Conservation (phyloP, 768 basidiomycete species). For the Phaeotremella skinneri region DNA sequence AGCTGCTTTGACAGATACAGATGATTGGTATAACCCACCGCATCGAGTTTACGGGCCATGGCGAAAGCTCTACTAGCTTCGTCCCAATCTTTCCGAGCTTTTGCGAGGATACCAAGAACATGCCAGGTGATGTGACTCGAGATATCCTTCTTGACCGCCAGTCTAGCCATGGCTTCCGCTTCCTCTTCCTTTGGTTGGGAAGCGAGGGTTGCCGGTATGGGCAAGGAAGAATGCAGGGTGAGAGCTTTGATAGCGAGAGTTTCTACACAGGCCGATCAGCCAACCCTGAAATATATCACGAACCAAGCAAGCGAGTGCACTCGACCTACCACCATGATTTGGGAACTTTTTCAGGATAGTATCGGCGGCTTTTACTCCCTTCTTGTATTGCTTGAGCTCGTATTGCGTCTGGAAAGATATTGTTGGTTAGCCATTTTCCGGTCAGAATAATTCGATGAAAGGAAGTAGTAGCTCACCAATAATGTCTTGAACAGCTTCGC, state of each 20-base stretch:
- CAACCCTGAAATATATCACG: too few species aligned
- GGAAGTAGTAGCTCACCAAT: constrained; percentile 54
- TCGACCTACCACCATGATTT: constrained; percentile 81
- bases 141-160: constrained; percentile 51
- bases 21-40: constrained; percentile 57
- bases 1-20: neutral
- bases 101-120: constrained; percentile 91
- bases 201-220: constrained; percentile 51
- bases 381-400: constrained; percentile 83
- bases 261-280: constrained; percentile 57
- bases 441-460: neutral
- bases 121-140: constrained; percentile 95
- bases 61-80: constrained; percentile 90
- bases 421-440: neutral
- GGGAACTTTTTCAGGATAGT: constrained; percentile 93
- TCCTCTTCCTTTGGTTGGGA: constrained; percentile 73
- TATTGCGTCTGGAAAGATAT: constrained; percentile 59
- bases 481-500: constrained; percentile 80
- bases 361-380: constrained; percentile 85
- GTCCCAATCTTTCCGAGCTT: constrained; percentile 90
- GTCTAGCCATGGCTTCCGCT: constrained; percentile 50
- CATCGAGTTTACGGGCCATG: constrained; percentile 83
- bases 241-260: constrained; percentile 96
- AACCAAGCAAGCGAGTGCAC: neutral
- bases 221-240: constrained; percentile 54